These are phyloP conservation scores for Cenchrus fungigraminus DNA, from an alignment of 176 grass and related monocot genomes.

Conservation along the genomic window DNA sequence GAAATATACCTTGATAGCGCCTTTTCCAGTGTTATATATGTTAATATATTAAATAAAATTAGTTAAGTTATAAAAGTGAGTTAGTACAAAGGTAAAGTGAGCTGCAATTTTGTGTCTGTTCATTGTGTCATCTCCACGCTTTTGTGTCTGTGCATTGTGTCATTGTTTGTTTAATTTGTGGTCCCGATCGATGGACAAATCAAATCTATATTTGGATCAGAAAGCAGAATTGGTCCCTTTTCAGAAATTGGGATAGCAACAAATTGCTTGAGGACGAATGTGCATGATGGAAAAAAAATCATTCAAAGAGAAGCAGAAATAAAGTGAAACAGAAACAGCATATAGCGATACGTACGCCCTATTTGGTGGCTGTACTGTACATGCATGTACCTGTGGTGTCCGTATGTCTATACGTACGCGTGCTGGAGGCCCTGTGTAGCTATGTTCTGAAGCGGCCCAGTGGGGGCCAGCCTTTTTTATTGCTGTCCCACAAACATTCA, in stretches of 20 bases:
- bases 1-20: too few relatives aligned
- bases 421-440: constrained; percentile 1
- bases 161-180: too few relatives aligned
- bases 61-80: too few relatives aligned
- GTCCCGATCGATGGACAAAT: too few relatives aligned
- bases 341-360: background rate
- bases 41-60: too few relatives aligned
- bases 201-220: background rate
- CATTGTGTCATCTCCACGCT: too few relatives aligned
- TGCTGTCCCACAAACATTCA: constrained; percentile 51
- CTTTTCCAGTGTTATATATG: too few relatives aligned
- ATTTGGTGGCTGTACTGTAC: background rate
- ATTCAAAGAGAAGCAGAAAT: background rate
- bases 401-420: background rate
- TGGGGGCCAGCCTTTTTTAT: constrained; percentile 35
- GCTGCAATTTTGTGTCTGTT: too few relatives aligned
- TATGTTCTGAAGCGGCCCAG: constrained; percentile 32
- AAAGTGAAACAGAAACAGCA: background rate
- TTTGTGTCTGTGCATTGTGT: too few relatives aligned
- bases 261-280: too few relatives aligned
- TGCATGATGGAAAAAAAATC: background rate
- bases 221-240: background rate
- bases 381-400: background rate
- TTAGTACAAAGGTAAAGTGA: too few relatives aligned
- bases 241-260: background rate